These are phyloP conservation scores for Prunus yedoensis DNA, from an alignment of 331 rosid species.

Conservation along the genomic window DNA sequence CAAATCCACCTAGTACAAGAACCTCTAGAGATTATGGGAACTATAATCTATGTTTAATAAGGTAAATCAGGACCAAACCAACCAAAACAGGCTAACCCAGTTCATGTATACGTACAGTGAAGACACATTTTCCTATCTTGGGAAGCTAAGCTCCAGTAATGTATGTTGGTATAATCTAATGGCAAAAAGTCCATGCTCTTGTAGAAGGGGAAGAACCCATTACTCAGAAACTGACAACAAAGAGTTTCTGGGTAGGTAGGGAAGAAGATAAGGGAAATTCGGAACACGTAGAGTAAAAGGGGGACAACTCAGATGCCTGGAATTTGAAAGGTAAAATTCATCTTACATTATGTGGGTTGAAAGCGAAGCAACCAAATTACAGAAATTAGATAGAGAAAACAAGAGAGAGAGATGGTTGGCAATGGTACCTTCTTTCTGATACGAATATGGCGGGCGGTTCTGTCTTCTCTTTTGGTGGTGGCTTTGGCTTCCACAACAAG, in stretches of 20 bases:
- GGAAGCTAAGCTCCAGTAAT: background rate
- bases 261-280: background rate
- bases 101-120: background rate
- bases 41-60: background rate
- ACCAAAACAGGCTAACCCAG: slow-evolving; percentile 1
- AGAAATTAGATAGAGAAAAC: background rate
- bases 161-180: background rate
- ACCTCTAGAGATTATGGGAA: background rate
- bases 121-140: background rate
- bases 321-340: background rate
- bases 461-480: slow-evolving; percentile 63
- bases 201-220: background rate
- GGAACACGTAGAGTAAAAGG: background rate
- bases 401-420: background rate
- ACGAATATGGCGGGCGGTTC: slow-evolving; percentile 83
- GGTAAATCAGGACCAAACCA: background rate
- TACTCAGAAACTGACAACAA: background rate
- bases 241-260: background rate
- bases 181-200: background rate
- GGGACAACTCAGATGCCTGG: background rate
- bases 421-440: slow-evolving; percentile 90
- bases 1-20: background rate
- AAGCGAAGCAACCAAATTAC: background rate
- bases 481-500: slow-evolving; percentile 58
- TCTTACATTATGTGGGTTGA: background rate